Percentiles rank a stretch among this genome's conserved stretches.
Conservation (phyloP, 768 basidiomycete species). For the Boletus fagicola region DNA sequence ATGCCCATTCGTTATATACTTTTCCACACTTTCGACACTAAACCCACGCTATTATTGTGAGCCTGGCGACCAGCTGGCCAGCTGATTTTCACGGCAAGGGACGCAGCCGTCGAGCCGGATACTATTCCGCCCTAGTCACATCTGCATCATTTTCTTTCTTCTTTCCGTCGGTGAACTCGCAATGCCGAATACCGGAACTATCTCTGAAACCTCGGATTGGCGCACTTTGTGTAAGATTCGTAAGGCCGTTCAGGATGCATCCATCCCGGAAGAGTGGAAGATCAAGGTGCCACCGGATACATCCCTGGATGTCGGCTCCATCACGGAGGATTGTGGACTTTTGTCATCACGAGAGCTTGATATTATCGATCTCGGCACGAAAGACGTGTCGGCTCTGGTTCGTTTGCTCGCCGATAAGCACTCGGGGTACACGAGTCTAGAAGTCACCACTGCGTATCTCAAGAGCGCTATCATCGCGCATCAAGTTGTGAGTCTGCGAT, state of each 20-base stretch:
- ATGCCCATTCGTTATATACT: not conserved
- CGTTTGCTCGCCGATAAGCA: constrained; percentile 20
- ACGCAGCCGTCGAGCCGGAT: not conserved
- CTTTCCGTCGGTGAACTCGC: not conserved
- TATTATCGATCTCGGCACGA: constrained; percentile 24
- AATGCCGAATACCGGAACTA: constrained; percentile 4
- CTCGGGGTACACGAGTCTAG: constrained; percentile 26
- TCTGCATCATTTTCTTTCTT: not conserved
- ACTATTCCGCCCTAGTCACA: not conserved
- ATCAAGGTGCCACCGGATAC: constrained; percentile 19
- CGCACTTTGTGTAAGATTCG: constrained; percentile 18
- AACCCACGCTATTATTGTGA: not conserved
- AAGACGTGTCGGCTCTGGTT: constrained; percentile 24
- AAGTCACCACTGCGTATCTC: constrained; percentile 30
- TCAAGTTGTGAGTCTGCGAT: constrained; percentile 20
- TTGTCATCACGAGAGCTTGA: constrained; percentile 23
- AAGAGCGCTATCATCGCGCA: constrained; percentile 31
- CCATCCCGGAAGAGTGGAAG: constrained; percentile 26
- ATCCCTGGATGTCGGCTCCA: constrained; percentile 19
- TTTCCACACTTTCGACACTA: not conserved
- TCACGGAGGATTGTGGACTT: constrained; percentile 24
- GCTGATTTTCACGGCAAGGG: not conserved
- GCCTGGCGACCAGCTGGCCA: not conserved
- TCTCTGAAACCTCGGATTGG: constrained; percentile 15
- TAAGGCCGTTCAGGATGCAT: constrained; percentile 21